A percentile compares a stretch with the other conserved stretches of the same genome.
Conservation (phyloP, 2,329 filamentous ascomycete genomes). For the Aspergillus proliferans region DNA sequence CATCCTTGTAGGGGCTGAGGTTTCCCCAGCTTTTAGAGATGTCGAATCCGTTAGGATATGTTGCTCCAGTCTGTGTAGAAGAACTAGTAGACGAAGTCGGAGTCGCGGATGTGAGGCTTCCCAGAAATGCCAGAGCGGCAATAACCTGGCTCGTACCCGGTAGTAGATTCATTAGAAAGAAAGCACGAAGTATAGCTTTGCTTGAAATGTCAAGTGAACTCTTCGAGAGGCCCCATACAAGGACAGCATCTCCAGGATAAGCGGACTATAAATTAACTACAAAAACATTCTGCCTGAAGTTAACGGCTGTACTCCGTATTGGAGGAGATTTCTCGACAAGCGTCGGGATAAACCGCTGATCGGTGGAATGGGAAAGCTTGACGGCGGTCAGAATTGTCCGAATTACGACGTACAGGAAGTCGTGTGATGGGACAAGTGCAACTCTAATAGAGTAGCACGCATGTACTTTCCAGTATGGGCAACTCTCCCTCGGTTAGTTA, state of each 20-base stretch:
- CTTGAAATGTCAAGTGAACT: not conserved
- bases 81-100: not conserved
- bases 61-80: conserved; percentile 12
- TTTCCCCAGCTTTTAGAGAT: conserved; percentile 26
- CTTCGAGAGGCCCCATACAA: not conserved
- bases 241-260: not conserved
- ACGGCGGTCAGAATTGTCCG: not conserved
- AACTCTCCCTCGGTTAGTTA: too few relatives aligned
- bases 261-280: not conserved
- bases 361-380: not conserved
- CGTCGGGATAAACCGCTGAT: not conserved
- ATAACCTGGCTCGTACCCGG: not conserved
- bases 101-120: not conserved
- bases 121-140: not conserved
- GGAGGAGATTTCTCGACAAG: not conserved
- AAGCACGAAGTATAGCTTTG: not conserved
- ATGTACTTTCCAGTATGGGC: not conserved
- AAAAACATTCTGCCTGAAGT: not conserved
- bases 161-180: not conserved
- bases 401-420: not conserved
- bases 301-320: not conserved
- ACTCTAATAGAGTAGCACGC: not conserved
- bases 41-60: conserved; percentile 25
- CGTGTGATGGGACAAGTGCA: not conserved
- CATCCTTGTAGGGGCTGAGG: conserved; percentile 24